Base-by-base conservation (phyloP, 208 protist species). In the Leishmania arabica region DNA sequence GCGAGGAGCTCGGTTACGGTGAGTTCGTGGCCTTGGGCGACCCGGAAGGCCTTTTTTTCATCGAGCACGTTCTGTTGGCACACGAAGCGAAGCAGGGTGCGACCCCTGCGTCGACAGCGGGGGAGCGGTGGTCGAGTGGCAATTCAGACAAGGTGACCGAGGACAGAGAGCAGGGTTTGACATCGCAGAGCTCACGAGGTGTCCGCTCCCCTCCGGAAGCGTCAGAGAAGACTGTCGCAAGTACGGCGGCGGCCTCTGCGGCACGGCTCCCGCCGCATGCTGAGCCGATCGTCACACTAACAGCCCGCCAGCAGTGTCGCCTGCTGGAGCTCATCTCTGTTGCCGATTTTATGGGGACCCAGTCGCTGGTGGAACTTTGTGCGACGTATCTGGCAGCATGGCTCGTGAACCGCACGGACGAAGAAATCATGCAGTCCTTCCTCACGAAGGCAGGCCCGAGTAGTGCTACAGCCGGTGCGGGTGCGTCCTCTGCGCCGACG, bases 281-380 rank as follows among this genome's bases (percentile, higher is more conserved):
- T 53, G 56, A 49, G 6, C 40, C 45, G 40, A 60, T 51, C 17
- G n/a, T 66, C 27, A 56, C 71, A 47, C 45, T 82, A 53, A n/a
- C 71, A 17, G 60, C 40, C 17, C 34, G 21, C 3, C 84, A 92
- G 74, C 90, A 94, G 77, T 69, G 78, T 8, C 60, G 66, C 40
- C 60, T 96, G n/a, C 81, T 94, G 71, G 89, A 94, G 77, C 86
- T 96, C 54, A 77, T 93, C 37, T 81, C 87, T 17, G 78, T 88
- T 15, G 92, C 89, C 5, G 91, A 93, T 76, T 96, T 85, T 66
- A 45, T 96, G 13, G 89, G 89, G 60, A 88, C 91, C 42, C 70
- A 70, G 42, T 82, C 76, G 24, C 78, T 96, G 49, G 80, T 79
- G 56, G 80, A 84, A 31, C 54, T 88, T 62, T 93, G 89, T 60